Percentiles rank a stretch among this genome's conserved stretches.
Evolutionary conservation across 345 rosid species (phyloP).

Genomic region (Gynandropsis gynandra): DNA sequence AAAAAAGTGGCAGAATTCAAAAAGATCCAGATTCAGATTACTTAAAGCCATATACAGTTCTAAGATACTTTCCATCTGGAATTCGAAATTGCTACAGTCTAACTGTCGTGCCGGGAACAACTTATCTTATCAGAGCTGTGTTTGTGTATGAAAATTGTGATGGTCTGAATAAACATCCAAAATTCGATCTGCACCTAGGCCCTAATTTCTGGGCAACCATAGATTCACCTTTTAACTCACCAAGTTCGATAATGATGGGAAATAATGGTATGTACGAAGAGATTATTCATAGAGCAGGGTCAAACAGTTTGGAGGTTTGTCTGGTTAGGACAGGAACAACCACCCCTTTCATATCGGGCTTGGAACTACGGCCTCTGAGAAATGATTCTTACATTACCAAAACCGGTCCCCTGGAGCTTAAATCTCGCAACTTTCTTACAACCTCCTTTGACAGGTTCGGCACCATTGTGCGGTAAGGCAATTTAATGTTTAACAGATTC

Average conservation of each 20-base stretch:
- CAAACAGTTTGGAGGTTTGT: conserved; percentile 33
- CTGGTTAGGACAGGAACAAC: conserved; percentile 37
- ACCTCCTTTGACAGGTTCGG: conserved; percentile 9
- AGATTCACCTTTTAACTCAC: no score
- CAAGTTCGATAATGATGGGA: no score
- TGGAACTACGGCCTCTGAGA: conserved; percentile 38
- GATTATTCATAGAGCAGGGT: conserved; percentile 27
- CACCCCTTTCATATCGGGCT: conserved; percentile 38
- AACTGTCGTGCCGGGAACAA: conserved; percentile 6
- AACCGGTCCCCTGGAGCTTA: conserved; percentile 24
- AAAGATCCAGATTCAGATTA: neutral
- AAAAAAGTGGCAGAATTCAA: conserved; percentile 16
- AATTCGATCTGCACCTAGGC: conserved; percentile 36
- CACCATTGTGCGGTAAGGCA: conserved; percentile 3
- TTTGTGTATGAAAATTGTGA: conserved; percentile 46
- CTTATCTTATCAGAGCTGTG: conserved; percentile 31
- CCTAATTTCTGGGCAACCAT: conserved; percentile 37
- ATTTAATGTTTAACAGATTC: no score
- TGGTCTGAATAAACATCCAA: conserved; percentile 14
- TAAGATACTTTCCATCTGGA: conserved; percentile 37
- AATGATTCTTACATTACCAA: conserved; percentile 9
- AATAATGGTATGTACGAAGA: conserved; percentile 19
- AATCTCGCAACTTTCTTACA: conserved; percentile 13
- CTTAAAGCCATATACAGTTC: conserved; percentile 16
- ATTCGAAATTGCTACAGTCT: conserved; percentile 34